Base-by-base conservation (phyloP, 441 rosid genomes). In the Jatropha multifida region DNA sequence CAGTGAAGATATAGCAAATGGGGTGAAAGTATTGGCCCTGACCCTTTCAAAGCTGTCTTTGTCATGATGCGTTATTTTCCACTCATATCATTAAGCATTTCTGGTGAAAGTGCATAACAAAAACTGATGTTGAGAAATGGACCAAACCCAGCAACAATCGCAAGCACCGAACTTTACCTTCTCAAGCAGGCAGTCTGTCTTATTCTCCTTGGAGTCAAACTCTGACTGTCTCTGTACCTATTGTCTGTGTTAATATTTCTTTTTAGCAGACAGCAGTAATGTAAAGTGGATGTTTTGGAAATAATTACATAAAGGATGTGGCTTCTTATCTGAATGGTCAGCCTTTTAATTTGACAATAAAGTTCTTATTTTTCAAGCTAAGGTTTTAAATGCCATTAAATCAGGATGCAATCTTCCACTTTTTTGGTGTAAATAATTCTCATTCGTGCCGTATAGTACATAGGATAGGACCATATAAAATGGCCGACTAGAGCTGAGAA, bases 21-120 rank as follows among this genome's bases (percentile, higher is more conserved):
- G 97, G 74, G 94, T 94, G 38, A 91, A 86, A 82, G 93, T 87
- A 58, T 83, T 94, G 75, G 92, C 99, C 3, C 78, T 91, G 71
- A 84, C 92, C n/a, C 86, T 94, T 1, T 93, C 94, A 63, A 89
- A 91, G 88, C 83, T 91, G 76, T 91, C 97, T 7, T 68, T 79
- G 72, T 54, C 83, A 54, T 90, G 85, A 92, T 37, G 37, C 69
- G 9, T 12, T 72, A 23, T 59, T 18, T 38, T 46, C 67, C 38
- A 4, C n/a, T 56, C 59, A 9, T 58, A 27, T 27, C 23, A 44
- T 52, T 41, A n/a, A 2, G 46, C 73, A 68, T 46, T 27, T 42
- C 17, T 9, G 4, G 60, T 4, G 61, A 49, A 63, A 73, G 44
- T 72, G 40, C 44, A 23, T 8, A 13, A 20, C 46, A 60, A 46